phyloP scores from a whole-genome alignment of 768 basidiomycete species.

The Phlebiopsis flavidoalba region DNA sequence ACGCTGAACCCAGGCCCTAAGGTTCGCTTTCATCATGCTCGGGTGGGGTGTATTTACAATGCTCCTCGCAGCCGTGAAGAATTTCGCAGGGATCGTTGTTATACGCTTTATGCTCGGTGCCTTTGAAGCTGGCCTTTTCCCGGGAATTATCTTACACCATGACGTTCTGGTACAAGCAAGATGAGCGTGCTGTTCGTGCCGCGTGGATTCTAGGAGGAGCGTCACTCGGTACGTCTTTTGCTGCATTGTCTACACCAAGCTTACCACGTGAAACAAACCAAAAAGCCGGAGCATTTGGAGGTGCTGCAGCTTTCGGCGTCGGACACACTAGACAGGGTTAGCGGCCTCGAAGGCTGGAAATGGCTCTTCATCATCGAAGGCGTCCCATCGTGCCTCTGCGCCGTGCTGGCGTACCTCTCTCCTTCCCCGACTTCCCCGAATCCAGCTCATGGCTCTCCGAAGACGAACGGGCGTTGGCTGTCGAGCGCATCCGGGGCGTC shows the following conservation, averaged over 20 bases:
- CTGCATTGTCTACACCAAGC: background rate
- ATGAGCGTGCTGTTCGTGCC: constrained; percentile 22
- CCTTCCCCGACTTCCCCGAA: constrained; percentile 48
- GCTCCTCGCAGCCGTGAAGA: constrained; percentile 31
- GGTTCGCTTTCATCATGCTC: constrained; percentile 33
- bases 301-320: constrained; percentile 28
- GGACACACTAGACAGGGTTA: constrained; percentile 23
- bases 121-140: constrained; percentile 31
- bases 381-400: constrained; percentile 35
- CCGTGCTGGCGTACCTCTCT: constrained; percentile 25
- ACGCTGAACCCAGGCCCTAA: background rate
- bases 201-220: constrained; percentile 25
- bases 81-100: constrained; percentile 16
- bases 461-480: constrained; percentile 36
- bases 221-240: constrained; percentile 14
- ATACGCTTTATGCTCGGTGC: background rate
- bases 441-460: constrained; percentile 38
- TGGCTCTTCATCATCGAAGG: constrained; percentile 43
- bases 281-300: constrained; percentile 26
- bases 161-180: constrained; percentile 39
- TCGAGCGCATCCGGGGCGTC: constrained; percentile 33
- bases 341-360: constrained; percentile 23
- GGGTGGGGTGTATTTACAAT: constrained; percentile 35
- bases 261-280: background rate
- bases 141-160: constrained; percentile 36